Conservation (phyloP, 768 basidiomycete species). For the Amyloporia xantha region DNA sequence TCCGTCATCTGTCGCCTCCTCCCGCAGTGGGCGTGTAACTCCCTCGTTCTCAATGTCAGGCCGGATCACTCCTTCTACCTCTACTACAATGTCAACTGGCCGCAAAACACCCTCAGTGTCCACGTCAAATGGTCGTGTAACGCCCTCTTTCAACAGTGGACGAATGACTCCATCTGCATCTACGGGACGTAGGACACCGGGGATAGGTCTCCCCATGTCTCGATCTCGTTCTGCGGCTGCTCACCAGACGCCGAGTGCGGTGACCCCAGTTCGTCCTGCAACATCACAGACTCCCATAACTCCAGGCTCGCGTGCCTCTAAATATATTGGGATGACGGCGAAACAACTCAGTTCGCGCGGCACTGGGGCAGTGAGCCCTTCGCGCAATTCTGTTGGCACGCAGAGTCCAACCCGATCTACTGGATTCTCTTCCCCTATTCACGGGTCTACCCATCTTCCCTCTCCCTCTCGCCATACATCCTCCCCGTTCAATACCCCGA, state of each 20-base stretch:
- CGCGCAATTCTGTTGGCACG: conserved; percentile 11
- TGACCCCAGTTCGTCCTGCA: conserved; percentile 22
- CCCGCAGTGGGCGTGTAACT: conserved; percentile 41
- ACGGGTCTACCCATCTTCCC: conserved; percentile 22
- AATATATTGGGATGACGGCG: conserved; percentile 80
- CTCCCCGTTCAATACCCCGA: conserved; percentile 69
- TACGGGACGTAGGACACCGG: conserved; percentile 19
- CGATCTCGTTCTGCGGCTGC: conserved; percentile 12
- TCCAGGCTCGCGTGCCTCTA: conserved; percentile 78
- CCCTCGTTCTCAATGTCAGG: conserved; percentile 39
- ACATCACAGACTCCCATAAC: conserved; percentile 46
- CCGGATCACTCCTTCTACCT: conserved; percentile 37
- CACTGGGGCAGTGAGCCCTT: conserved; percentile 13
- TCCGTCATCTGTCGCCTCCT: conserved; percentile 78
- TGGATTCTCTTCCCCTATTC: conserved; percentile 14
- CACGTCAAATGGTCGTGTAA: conserved; percentile 21
- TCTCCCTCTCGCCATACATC: conserved; percentile 26
- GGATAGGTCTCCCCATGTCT: conserved; percentile 11
- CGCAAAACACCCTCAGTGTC: conserved; percentile 52
- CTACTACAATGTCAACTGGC: conserved; percentile 31
- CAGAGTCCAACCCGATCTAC: conserved; percentile 17
- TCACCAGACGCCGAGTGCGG: neutral
- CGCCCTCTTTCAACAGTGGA: conserved; percentile 35
- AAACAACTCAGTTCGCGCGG: conserved; percentile 60
- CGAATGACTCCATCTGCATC: conserved; percentile 39